A percentile compares a stretch with the other conserved stretches of the same genome.
Conservation (phyloP, 2,329 filamentous ascomycete species). For the Epichloe uncinata region DNA sequence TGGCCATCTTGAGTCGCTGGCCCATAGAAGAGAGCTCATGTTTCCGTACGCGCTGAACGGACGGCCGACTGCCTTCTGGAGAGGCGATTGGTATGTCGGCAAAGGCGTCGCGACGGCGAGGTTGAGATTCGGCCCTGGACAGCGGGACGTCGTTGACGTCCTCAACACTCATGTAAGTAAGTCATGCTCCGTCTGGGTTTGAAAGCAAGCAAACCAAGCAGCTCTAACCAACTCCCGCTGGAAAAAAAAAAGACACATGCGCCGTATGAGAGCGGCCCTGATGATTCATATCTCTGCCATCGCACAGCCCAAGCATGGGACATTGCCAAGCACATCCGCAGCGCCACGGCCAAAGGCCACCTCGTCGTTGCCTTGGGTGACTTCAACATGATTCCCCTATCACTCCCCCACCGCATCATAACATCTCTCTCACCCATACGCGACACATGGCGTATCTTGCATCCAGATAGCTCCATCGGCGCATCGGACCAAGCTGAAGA, state of each 20-base stretch:
- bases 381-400: slow-evolving; percentile 91
- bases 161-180: slow-evolving; percentile 79
- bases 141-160: slow-evolving; percentile 64
- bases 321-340: slow-evolving; percentile 76
- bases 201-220: neutral
- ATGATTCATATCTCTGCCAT: slow-evolving; percentile 82
- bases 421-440: slow-evolving; percentile 62
- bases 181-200: slow-evolving; percentile 9
- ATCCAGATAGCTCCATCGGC: slow-evolving; percentile 74
- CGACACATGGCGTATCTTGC: slow-evolving; percentile 74
- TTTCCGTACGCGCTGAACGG: slow-evolving; percentile 81
- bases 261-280: slow-evolving; percentile 65
- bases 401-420: slow-evolving; percentile 68
- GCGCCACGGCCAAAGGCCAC: slow-evolving; percentile 66
- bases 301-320: slow-evolving; percentile 91
- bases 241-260: slow-evolving; percentile 47
- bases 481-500: slow-evolving; percentile 56
- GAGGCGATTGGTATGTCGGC: slow-evolving; percentile 92
- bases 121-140: slow-evolving; percentile 54
- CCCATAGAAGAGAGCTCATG: slow-evolving; percentile 86
- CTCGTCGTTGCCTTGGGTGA: slow-evolving; percentile 80
- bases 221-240: neutral
- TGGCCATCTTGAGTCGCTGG: slow-evolving; percentile 84
- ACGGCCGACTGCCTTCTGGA: slow-evolving; percentile 81
- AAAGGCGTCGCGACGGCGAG: slow-evolving; percentile 82